phyloP scores from a whole-genome alignment of 73 alveolate genomes.

The Blepharisma stoltei region DNA sequence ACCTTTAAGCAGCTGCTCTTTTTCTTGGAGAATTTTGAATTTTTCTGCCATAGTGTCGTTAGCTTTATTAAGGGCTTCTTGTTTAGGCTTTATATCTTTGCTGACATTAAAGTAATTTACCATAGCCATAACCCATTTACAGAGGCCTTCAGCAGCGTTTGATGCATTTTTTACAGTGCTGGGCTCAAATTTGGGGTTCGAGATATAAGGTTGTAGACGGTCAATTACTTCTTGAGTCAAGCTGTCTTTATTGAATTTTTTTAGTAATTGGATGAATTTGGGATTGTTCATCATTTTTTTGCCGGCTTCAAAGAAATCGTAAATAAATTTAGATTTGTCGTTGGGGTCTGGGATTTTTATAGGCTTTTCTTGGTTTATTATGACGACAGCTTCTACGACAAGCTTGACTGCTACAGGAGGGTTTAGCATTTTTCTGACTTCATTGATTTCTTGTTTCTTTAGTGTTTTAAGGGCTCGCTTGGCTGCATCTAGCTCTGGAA shows the following conservation, averaged over 20 bases:
- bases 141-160: conserved; percentile 75
- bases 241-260: conserved; percentile 65
- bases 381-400: conserved; percentile 69
- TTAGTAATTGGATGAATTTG: conserved; percentile 58
- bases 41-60: conserved; percentile 64
- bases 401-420: conserved; percentile 76
- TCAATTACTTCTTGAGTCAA: conserved; percentile 65
- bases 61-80: conserved; percentile 67
- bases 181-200: conserved; percentile 69
- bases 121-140: conserved; percentile 93
- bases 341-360: conserved; percentile 45
- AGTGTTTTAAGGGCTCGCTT: conserved; percentile 63
- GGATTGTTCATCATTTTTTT: conserved; percentile 70
- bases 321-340: conserved; percentile 30
- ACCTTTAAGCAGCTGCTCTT: conserved; percentile 52
- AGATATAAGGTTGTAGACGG: conserved; percentile 54
- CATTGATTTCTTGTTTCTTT: conserved; percentile 56
- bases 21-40: conserved; percentile 78
- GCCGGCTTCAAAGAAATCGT: conserved; percentile 71
- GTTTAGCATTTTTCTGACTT: conserved; percentile 52
- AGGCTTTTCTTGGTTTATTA: conserved; percentile 42
- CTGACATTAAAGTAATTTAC: conserved; percentile 87
- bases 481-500: conserved; percentile 89
- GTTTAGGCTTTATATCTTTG: conserved; percentile 86
- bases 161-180: conserved; percentile 65